phyloP scores from a whole-genome alignment of 495 filamentous ascomycete species.

The Penicillium turbatum region DNA sequence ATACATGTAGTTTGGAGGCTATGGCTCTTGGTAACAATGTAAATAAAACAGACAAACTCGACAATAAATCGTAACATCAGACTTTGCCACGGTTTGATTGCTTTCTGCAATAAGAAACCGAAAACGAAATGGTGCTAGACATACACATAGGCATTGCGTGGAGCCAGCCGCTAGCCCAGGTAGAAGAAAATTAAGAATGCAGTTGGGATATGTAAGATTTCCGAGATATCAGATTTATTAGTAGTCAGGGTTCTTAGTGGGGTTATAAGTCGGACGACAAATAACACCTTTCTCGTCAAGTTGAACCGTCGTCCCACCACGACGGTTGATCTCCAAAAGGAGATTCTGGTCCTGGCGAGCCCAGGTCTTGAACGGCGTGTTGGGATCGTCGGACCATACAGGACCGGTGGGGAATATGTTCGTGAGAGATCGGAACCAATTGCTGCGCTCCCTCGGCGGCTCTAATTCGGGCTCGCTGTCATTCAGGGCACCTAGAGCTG shows the following conservation, averaged over 20 bases:
- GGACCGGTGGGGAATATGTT: constrained; percentile 22
- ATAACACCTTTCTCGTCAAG: constrained; percentile 37
- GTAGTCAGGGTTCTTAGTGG: background rate
- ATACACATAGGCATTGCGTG: background rate
- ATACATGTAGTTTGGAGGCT: no score
- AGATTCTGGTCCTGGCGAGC: constrained; percentile 36
- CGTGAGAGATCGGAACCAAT: constrained; percentile 37
- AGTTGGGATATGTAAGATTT: background rate
- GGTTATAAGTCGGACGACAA: constrained; percentile 18
- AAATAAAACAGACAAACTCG: no score
- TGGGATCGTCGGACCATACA: constrained; percentile 32
- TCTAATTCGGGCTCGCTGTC: constrained; percentile 3
- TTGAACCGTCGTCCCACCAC: constrained; percentile 26
- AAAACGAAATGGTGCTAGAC: background rate
- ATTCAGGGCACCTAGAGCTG: background rate
- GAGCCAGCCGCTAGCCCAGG: background rate
- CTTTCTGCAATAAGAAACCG: no score
- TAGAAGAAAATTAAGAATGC: background rate
- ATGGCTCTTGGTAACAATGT: no score
- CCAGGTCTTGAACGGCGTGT: constrained; percentile 45
- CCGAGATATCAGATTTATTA: background rate
- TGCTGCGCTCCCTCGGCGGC: constrained; percentile 9
- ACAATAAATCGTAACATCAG: no score
- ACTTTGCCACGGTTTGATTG: no score
- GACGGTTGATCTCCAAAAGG: constrained; percentile 25